Conservation (phyloP, 1,139 yeast genomes). For the Candida sp. region DNA sequence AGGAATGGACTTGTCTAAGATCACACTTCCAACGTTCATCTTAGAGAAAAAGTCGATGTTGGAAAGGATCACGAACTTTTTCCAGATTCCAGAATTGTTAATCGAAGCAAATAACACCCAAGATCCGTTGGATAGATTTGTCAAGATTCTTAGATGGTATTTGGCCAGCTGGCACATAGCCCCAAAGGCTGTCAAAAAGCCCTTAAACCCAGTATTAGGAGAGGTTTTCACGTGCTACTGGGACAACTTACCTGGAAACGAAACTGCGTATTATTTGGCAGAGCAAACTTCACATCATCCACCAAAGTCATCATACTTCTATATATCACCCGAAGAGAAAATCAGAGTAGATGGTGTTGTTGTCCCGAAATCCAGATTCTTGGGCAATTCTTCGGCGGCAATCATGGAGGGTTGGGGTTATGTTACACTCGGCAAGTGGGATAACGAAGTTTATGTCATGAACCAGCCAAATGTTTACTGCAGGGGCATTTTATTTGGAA, state of each 20-base stretch:
- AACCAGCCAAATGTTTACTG: conserved; percentile 97
- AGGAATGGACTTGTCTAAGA: conserved; percentile 88
- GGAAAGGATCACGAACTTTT: conserved; percentile 90
- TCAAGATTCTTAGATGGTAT: conserved; percentile 84
- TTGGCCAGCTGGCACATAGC: conserved; percentile 98
- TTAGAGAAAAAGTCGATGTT: conserved; percentile 96
- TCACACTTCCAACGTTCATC: conserved; percentile 94
- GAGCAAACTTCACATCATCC: conserved; percentile 99
- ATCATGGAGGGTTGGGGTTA: conserved; percentile 93
- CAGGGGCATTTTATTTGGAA: conserved; percentile 93
- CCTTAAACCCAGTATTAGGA: conserved; percentile 92
- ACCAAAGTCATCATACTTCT: conserved; percentile 96
- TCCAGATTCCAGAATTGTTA: conserved; percentile 80
- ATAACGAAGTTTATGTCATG: conserved; percentile 71
- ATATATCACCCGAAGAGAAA: conserved; percentile 77
- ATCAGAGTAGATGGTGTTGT: conserved; percentile 91
- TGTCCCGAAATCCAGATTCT: conserved; percentile 83
- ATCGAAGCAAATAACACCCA: conserved; percentile 65
- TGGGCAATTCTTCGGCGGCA: conserved; percentile 97
- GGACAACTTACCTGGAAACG: conserved; percentile 68
- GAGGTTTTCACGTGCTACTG: conserved; percentile 91
- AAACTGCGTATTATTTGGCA: conserved; percentile 76
- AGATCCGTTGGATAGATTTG: conserved; percentile 71
- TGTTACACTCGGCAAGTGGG: conserved; percentile 66
- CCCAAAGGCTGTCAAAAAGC: conserved; percentile 98